phyloP scores from a whole-genome alignment of 495 filamentous ascomycete genomes.

The Podospora conica region DNA sequence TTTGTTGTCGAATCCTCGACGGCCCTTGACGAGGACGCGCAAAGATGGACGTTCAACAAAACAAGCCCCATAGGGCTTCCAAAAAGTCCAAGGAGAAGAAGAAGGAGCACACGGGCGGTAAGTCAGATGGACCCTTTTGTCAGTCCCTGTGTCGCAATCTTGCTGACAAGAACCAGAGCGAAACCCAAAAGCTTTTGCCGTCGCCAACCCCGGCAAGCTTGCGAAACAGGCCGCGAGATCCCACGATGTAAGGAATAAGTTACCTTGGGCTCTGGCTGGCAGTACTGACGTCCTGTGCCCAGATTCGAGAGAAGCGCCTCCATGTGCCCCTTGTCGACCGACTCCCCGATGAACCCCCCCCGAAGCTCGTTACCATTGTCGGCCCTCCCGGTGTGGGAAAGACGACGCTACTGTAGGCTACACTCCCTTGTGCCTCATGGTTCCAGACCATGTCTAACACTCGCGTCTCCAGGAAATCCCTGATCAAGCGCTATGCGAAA shows the following conservation, averaged over 20 bases:
- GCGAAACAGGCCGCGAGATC: slow-evolving; percentile 80
- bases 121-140: slow-evolving; percentile 10
- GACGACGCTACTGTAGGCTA: slow-evolving; percentile 47
- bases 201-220: slow-evolving; percentile 76
- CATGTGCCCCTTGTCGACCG: slow-evolving; percentile 96
- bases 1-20: slow-evolving; percentile 4
- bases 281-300: slow-evolving; percentile 8
- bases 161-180: slow-evolving; percentile 40
- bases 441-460: slow-evolving; percentile 34
- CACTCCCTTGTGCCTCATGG: slow-evolving; percentile 39
- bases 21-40: slow-evolving; percentile 6
- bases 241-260: slow-evolving; percentile 63
- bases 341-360: slow-evolving; percentile 90
- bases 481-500: slow-evolving; percentile 92
- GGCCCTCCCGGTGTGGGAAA: slow-evolving; percentile 82
- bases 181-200: slow-evolving; percentile 91
- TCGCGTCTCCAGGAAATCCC: slow-evolving; percentile 60
- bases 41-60: slow-evolving; percentile 74
- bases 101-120: slow-evolving; percentile 45
- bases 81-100: slow-evolving; percentile 94
- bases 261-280: background rate
- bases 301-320: slow-evolving; percentile 90
- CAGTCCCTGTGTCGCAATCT: slow-evolving; percentile 5
- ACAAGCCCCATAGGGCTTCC: slow-evolving; percentile 74
- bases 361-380: slow-evolving; percentile 84